These are phyloP conservation scores for Alternaria infectoria DNA, from an alignment of 2,329 filamentous ascomycete species.

Conservation along the genomic window DNA sequence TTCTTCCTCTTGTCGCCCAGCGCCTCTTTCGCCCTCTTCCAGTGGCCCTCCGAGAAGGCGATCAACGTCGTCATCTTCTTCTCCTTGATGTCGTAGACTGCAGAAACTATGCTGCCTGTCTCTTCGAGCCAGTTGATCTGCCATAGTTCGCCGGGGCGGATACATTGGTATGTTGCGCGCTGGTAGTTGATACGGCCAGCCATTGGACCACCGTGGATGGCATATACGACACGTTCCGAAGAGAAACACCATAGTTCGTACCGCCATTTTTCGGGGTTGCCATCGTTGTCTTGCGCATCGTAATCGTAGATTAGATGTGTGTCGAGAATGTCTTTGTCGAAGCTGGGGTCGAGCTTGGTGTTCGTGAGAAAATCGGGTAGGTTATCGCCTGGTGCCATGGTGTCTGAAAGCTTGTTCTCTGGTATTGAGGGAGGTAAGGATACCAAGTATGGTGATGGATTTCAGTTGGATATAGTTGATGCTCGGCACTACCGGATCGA, in stretches of 20 bases:
- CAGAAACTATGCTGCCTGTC: conserved; percentile 63
- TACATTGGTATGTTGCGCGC: conserved; percentile 62
- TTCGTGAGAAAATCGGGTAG: conserved; percentile 37
- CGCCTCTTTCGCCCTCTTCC: conserved; percentile 59
- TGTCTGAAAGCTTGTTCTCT: background rate
- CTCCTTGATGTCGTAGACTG: conserved; percentile 62
- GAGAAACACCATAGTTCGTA: conserved; percentile 69
- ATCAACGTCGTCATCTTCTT: conserved; percentile 60
- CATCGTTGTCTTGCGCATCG: conserved; percentile 54
- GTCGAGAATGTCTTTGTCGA: conserved; percentile 60
- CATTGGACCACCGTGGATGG: conserved; percentile 66
- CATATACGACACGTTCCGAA: conserved; percentile 61
- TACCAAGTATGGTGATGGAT: background rate
- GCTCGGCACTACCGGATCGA: background rate
- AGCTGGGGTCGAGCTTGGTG: conserved; percentile 41
- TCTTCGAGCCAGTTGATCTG: conserved; percentile 68
- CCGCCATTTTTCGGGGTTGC: conserved; percentile 64
- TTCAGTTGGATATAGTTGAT: background rate
- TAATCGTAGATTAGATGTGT: conserved; percentile 66
- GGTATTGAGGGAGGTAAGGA: background rate
- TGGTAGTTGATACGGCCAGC: conserved; percentile 58
- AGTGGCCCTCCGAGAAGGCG: conserved; percentile 62
- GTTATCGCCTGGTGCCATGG: conserved; percentile 31
- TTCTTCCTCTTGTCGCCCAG: conserved; percentile 63
- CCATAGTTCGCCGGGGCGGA: conserved; percentile 64